A percentile compares a stretch with the other conserved stretches of the same genome.
phyloP scores from a whole-genome alignment of 108 stramenopile genomes.

The Cyclotella kingstonii region DNA sequence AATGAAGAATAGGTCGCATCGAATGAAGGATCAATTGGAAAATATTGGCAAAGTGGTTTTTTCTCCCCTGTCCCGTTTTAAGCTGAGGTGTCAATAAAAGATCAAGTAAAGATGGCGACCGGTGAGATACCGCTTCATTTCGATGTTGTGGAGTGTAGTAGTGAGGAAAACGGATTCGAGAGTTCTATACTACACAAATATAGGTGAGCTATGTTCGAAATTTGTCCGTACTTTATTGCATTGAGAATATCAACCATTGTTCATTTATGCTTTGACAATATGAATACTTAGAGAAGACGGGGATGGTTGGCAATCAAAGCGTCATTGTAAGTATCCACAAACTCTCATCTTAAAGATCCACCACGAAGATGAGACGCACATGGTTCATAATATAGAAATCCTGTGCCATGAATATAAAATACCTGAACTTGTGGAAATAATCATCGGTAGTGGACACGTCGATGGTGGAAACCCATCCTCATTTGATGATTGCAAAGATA shows the following conservation, averaged over 20 bases:
- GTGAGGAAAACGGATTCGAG: constrained; percentile 23
- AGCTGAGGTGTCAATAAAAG: too few species aligned
- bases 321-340: constrained; percentile 2
- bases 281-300: constrained; percentile 12
- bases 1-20: too few species aligned
- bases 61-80: too few species aligned
- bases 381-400: constrained; percentile 31
- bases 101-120: too few species aligned
- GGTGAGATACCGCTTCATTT: constrained; percentile 11
- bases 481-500: constrained; percentile 34
- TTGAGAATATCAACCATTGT: neutral
- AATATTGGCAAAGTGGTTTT: too few species aligned
- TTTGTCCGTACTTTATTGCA: neutral
- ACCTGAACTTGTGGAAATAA: constrained; percentile 40
- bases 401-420: constrained; percentile 36
- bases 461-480: constrained; percentile 9
- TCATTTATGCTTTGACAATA: neutral
- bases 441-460: constrained; percentile 27
- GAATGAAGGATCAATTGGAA: too few species aligned
- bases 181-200: constrained; percentile 8
- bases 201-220: neutral
- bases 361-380: constrained; percentile 1
- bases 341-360: constrained; percentile 13
- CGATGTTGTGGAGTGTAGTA: constrained; percentile 20
- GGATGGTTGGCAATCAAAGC: constrained; percentile 23